Evolutionary conservation across 352 stramenopile genomes (phyloP).

Genomic region (Phytopythium kandeliae): DNA sequence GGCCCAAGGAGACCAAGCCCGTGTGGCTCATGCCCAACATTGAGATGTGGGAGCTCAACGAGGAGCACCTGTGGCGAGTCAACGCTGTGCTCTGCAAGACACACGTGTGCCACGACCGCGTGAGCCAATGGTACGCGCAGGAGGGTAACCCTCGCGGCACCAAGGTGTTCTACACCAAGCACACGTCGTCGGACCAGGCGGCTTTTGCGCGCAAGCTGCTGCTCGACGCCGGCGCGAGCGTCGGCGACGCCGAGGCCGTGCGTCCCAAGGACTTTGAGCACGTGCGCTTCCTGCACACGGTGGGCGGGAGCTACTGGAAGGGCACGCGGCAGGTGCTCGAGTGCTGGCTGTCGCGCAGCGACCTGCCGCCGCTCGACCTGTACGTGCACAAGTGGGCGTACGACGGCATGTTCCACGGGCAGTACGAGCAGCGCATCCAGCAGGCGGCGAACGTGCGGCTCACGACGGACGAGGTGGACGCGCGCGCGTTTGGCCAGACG

Average conservation of each 20-base stretch:
- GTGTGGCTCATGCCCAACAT: constrained; percentile 42
- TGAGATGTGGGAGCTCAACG: constrained; percentile 44
- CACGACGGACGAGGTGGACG: constrained; percentile 22
- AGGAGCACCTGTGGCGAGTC: constrained; percentile 29
- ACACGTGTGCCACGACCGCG: constrained; percentile 27
- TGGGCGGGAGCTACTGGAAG: constrained; percentile 36
- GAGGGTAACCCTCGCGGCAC: constrained; percentile 40
- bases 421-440: constrained; percentile 23
- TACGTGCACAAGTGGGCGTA: constrained; percentile 41
- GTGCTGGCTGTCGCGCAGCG: constrained; percentile 44
- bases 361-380: constrained; percentile 43
- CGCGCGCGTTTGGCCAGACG: constrained; percentile 26
- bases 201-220: constrained; percentile 23
- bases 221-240: constrained; percentile 4
- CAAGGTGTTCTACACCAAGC: constrained; percentile 51
- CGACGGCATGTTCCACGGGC: constrained; percentile 25
- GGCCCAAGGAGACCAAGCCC: constrained; percentile 26
- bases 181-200: constrained; percentile 46
- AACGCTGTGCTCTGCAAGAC: constrained; percentile 47
- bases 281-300: constrained; percentile 31
- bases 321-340: constrained; percentile 43
- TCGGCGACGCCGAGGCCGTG: constrained; percentile 8
- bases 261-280: constrained; percentile 32
- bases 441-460: constrained; percentile 5
- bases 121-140: constrained; percentile 47